Evolutionary conservation across 129 eudicot genomes (phyloP), one percentile per base, ranked within the genome.

Genomic region (Smallanthus sonchifolius): DNA sequence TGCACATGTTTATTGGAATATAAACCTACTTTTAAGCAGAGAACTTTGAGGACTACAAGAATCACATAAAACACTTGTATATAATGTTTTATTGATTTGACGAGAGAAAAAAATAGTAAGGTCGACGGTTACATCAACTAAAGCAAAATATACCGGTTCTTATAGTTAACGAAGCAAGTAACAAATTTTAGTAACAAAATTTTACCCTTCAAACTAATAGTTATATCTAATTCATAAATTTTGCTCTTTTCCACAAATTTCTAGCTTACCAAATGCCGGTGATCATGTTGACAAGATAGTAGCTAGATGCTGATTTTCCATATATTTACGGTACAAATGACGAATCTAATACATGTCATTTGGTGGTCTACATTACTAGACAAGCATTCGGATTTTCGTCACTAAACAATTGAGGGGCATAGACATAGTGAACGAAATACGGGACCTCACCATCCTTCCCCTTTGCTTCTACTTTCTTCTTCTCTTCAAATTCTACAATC

Each of bases 351-450:
- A 32, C 4, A 61, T 10, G 10, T 17, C 4, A 9, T 8, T 43
- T 2, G 9, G 43, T 30, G 47, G 52, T 72, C 78, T 86, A 95
- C 91, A 88, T 82, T 34, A 95, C 44, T 10, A 83, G 65, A 80
- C 99, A 95, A 47, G 99, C 90, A 81, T 95, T 85, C 0, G 99
- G 96, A 83, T 95, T 92, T 84, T 95, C 99, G 74, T 95, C 99
- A 72, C 97, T 91, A 70, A 95, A 95, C 85, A 89, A 34, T 61
- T 86, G 99, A 72, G 97, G 99, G 42, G 96, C 99, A 73, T 95
- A 88, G 15, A 95, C 99, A 79, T 95, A 87, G 67, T 91, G 99
- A 69, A 95, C 77, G 30, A 91, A 84, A 72, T 95, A 95, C 0
- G 96, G 90, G 74, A 35, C 74, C 20, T 43, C 85, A n/a, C 86